Evolutionary conservation across 768 basidiomycete species (phyloP).

Genomic region (Suillus variegatus): DNA sequence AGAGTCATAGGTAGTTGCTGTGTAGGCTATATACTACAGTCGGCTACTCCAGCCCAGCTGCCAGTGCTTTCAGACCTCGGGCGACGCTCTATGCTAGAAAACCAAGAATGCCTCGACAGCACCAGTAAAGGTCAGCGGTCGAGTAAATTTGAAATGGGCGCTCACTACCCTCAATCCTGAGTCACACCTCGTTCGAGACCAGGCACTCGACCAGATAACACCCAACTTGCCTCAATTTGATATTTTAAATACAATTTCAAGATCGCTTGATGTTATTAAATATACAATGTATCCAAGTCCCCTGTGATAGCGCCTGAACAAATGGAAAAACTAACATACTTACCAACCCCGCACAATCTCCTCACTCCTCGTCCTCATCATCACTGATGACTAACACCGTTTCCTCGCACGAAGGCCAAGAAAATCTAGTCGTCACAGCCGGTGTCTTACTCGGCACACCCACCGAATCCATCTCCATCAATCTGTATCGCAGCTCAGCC

Average conservation of each 20-base stretch:
- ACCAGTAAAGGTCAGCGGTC: neutral
- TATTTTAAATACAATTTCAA: neutral
- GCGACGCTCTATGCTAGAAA: neutral
- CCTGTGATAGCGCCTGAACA: neutral
- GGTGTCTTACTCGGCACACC: neutral
- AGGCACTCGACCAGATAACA: neutral
- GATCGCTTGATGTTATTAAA: neutral
- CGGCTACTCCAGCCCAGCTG: neutral
- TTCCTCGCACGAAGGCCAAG: constrained; percentile 49
- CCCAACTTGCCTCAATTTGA: neutral
- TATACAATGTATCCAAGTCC: constrained; percentile 4
- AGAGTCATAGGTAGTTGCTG: neutral
- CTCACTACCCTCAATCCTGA: neutral
- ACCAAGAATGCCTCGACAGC: neutral
- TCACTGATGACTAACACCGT: constrained; percentile 51
- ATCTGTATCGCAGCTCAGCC: constrained; percentile 11
- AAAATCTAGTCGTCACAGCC: constrained; percentile 6
- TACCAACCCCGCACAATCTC: neutral
- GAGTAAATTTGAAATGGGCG: neutral
- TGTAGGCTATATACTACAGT: neutral
- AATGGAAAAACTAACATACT: constrained; percentile 11
- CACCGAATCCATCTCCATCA: constrained; percentile 13
- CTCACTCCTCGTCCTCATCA: constrained; percentile 42
- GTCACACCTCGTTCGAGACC: neutral
- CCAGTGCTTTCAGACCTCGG: neutral